Evolutionary conservation across 108 stramenopile species (phyloP).

Genomic region (Mediolabrus comicus): DNA sequence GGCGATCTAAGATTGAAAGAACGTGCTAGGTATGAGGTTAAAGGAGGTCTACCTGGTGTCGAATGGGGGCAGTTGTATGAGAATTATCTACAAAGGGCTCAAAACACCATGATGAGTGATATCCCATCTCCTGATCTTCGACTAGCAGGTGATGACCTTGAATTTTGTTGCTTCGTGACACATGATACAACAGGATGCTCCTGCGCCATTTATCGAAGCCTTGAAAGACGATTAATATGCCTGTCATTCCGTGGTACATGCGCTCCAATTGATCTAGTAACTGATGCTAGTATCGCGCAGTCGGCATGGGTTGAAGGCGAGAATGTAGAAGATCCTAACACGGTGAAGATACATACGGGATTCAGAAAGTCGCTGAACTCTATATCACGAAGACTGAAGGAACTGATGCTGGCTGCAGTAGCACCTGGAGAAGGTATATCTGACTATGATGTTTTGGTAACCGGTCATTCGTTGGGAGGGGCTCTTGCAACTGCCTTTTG

Average conservation of each 20-base stretch:
- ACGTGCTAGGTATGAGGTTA: constrained; percentile 52
- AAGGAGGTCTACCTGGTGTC: constrained; percentile 76
- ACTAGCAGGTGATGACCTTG: constrained; percentile 57
- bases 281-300: constrained; percentile 77
- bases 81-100: constrained; percentile 5
- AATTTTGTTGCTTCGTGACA: constrained; percentile 80
- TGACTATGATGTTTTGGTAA: constrained; percentile 77
- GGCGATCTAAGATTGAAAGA: constrained; percentile 20
- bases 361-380: constrained; percentile 73
- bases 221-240: constrained; percentile 64
- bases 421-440: constrained; percentile 56
- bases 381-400: constrained; percentile 79
- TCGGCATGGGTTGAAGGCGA: constrained; percentile 82
- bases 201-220: constrained; percentile 69
- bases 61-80: constrained; percentile 75
- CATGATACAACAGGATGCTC: constrained; percentile 77
- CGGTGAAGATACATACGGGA: constrained; percentile 74
- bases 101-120: neutral
- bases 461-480: constrained; percentile 83
- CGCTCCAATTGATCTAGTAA: constrained; percentile 71
- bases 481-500: constrained; percentile 79
- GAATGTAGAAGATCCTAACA: constrained; percentile 48
- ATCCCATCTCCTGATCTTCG: neutral
- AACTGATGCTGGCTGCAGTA: constrained; percentile 65
- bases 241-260: constrained; percentile 85